Evolutionary conservation across 2,329 filamentous ascomycete genomes (phyloP).

Genomic region (Fusarium tjaetaba): DNA sequence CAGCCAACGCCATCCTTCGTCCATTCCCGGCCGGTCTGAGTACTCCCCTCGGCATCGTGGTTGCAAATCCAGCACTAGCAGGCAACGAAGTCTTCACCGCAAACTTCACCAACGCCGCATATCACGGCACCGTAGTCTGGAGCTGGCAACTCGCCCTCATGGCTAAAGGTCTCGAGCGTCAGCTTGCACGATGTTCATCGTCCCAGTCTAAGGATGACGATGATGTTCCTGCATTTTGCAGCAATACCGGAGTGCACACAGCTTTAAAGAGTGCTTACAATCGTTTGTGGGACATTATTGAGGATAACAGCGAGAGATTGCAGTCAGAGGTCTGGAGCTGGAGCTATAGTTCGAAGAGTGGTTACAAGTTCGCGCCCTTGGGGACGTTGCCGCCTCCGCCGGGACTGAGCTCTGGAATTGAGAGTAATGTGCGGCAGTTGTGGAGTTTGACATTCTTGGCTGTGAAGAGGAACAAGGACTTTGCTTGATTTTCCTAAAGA

Average conservation of each 20-base stretch:
- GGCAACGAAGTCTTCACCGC: slow-evolving; percentile 56
- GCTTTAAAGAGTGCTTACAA: slow-evolving; percentile 63
- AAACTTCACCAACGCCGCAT: slow-evolving; percentile 66
- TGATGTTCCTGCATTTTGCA: slow-evolving; percentile 60
- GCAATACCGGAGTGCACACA: slow-evolving; percentile 55
- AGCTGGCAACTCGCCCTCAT: slow-evolving; percentile 73
- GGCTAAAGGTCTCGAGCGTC: slow-evolving; percentile 66
- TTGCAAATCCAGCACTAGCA: slow-evolving; percentile 70
- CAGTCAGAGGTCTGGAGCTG: slow-evolving; percentile 72
- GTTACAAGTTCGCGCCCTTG: slow-evolving; percentile 37
- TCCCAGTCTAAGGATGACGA: not conserved
- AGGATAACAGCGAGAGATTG: slow-evolving; percentile 61
- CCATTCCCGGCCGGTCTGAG: slow-evolving; percentile 69
- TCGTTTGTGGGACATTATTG: slow-evolving; percentile 68
- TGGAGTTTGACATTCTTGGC: slow-evolving; percentile 37
- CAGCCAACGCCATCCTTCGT: slow-evolving; percentile 64
- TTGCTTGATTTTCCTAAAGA: not conserved
- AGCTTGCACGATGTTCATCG: slow-evolving; percentile 62
- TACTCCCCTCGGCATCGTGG: slow-evolving; percentile 64
- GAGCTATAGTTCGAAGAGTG: slow-evolving; percentile 53
- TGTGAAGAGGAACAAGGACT: slow-evolving; percentile 12
- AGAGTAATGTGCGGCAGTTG: slow-evolving; percentile 34
- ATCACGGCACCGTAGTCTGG: slow-evolving; percentile 72
- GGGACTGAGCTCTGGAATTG: slow-evolving; percentile 16
- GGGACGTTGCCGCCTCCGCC: slow-evolving; percentile 32